Conservation (phyloP, 2,329 filamentous ascomycete genomes). For the Capronia coronata region DNA sequence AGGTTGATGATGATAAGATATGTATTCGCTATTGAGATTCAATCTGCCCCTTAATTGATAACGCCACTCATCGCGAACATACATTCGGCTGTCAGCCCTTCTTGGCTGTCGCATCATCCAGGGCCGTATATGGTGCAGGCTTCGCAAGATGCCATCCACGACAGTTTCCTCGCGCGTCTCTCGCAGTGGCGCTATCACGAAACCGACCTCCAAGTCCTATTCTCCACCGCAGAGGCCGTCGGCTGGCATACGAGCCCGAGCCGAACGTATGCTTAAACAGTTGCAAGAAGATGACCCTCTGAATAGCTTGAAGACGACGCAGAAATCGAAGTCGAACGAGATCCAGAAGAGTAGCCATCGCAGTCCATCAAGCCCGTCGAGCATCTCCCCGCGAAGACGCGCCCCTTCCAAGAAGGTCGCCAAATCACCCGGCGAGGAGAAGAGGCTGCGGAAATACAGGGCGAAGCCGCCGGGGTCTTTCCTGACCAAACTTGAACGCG, state of each 20-base stretch:
- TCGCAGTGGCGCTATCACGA: not conserved
- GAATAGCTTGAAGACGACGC: not conserved
- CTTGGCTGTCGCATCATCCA: no score
- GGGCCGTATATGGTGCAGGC: no score
- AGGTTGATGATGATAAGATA: no score
- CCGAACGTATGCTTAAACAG: not conserved
- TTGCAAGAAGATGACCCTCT: not conserved
- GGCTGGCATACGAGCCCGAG: not conserved
- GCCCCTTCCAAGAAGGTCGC: not conserved
- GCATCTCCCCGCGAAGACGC: no score
- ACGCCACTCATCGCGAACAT: no score
- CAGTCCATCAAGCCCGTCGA: no score
- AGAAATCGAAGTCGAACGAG: no score
- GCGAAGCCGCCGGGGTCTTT: slow-evolving; percentile 42
- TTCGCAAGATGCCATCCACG: no score
- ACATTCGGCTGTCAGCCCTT: no score
- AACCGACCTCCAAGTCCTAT: not conserved
- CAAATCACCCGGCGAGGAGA: slow-evolving; percentile 30
- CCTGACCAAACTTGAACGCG: slow-evolving; percentile 44
- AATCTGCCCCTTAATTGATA: no score
- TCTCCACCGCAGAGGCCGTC: not conserved
- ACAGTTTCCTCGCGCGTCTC: not conserved
- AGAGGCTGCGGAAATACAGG: slow-evolving; percentile 38
- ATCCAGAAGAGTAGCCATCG: no score
- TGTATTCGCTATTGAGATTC: no score